These are phyloP conservation scores for Lyophyllum decastes DNA, from an alignment of 768 basidiomycete species.

Conservation along the genomic window DNA sequence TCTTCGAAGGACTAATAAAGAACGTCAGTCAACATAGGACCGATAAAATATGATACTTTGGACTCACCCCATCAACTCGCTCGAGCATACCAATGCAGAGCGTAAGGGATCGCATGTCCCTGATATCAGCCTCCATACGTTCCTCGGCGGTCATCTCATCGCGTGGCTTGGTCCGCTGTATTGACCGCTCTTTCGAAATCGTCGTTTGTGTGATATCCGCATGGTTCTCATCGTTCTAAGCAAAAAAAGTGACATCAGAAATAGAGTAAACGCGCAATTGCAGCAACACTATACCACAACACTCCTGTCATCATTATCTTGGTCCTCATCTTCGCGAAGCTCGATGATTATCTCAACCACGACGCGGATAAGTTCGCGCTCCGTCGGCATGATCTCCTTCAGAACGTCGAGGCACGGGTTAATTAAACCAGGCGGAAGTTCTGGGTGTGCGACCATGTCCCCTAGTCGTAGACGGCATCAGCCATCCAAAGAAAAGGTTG, in stretches of 20 bases:
- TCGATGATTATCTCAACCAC: constrained; percentile 87
- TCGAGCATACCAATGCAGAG: constrained; percentile 89
- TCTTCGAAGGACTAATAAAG: constrained; percentile 67
- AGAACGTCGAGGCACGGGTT: constrained; percentile 85
- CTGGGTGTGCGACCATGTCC: constrained; percentile 86
- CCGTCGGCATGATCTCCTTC: constrained; percentile 76
- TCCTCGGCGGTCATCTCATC: constrained; percentile 66
- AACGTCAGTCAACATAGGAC: constrained; percentile 16
- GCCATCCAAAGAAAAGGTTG: neutral
- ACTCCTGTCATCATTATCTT: constrained; percentile 28
- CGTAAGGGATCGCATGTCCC: constrained; percentile 80
- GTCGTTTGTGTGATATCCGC: constrained; percentile 28
- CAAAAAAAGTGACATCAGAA: neutral
- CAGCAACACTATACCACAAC: constrained; percentile 13
- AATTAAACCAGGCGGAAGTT: constrained; percentile 78
- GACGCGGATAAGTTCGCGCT: constrained; percentile 85
- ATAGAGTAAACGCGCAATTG: neutral
- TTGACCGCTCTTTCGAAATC: constrained; percentile 28
- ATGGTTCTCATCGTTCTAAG: constrained; percentile 25
- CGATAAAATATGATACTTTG: constrained; percentile 18
- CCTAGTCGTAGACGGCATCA: constrained; percentile 37
- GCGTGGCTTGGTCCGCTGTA: constrained; percentile 48
- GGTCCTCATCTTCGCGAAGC: constrained; percentile 50
- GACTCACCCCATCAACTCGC: constrained; percentile 82
- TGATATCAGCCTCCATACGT: constrained; percentile 60